Percentiles rank a stretch among this genome's conserved stretches.
These are phyloP conservation scores for Cyclostephanos tholiformis DNA, from an alignment of 108 stramenopile species.

Conservation along the genomic window DNA sequence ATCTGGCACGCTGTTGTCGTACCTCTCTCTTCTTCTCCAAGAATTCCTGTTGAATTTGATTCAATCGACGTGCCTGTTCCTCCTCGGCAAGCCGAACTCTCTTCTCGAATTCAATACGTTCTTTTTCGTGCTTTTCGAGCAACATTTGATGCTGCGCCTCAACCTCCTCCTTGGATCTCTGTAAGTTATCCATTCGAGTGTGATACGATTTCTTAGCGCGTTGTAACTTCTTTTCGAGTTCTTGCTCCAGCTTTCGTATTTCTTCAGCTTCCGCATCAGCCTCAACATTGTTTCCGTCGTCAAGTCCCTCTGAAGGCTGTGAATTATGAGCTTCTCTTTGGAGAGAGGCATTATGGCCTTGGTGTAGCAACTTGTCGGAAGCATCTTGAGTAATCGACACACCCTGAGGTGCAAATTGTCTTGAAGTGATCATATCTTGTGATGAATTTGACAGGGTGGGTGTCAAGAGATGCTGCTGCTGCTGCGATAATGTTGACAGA, in stretches of 20 bases:
- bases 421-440: conserved; percentile 11
- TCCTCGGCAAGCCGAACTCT: conserved; percentile 78
- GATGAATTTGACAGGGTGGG: neutral
- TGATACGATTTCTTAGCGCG: conserved; percentile 83
- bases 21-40: conserved; percentile 39
- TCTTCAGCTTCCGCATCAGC: conserved; percentile 60
- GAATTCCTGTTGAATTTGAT: conserved; percentile 73
- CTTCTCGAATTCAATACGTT: conserved; percentile 84
- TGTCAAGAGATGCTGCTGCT: conserved; percentile 4
- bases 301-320: conserved; percentile 21
- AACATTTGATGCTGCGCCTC: conserved; percentile 87
- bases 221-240: conserved; percentile 79
- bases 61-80: conserved; percentile 76
- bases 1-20: conserved; percentile 21
- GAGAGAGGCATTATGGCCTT: neutral
- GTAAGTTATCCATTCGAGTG: conserved; percentile 86
- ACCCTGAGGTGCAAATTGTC: neutral
- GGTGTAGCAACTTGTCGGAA: conserved; percentile 9
- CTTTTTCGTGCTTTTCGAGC: conserved; percentile 86
- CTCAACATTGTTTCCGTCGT: conserved; percentile 33
- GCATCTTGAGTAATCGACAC: neutral
- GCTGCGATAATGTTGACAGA: neutral
- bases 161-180: conserved; percentile 71
- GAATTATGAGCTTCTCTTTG: neutral
- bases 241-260: conserved; percentile 70